Evolutionary conservation across 116 monocot species (phyloP).

Genomic region (Iris pallida): DNA sequence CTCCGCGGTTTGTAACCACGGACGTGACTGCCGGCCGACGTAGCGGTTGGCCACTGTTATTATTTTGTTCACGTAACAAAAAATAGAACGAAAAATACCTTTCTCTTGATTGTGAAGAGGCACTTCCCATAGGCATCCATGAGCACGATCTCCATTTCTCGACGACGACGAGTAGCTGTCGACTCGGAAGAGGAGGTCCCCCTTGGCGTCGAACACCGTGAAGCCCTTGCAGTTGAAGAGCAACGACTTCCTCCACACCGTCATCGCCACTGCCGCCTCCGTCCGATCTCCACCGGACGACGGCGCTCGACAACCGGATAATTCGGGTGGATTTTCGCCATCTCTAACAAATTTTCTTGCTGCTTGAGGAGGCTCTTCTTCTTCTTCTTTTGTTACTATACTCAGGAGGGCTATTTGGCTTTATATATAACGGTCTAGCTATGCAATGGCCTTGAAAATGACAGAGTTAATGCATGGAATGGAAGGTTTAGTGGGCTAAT

Average conservation of each 20-base stretch:
- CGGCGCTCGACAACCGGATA: neutral
- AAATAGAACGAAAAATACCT: too few relatives aligned
- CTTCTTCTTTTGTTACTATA: too few relatives aligned
- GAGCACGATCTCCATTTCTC: conserved; percentile 36
- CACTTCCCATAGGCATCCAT: conserved; percentile 50
- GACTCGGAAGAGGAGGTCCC: conserved; percentile 44
- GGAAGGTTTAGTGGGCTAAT: too few relatives aligned
- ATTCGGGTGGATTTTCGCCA: conserved; percentile 36
- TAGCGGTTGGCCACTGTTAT: too few relatives aligned
- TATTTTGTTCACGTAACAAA: too few relatives aligned
- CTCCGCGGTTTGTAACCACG: too few relatives aligned
- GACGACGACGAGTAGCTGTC: conserved; percentile 40
- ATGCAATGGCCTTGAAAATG: too few relatives aligned
- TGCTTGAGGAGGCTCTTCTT: too few relatives aligned
- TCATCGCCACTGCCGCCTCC: conserved; percentile 13
- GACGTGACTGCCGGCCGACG: too few relatives aligned
- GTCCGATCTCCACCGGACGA: neutral
- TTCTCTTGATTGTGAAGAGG: conserved; percentile 43
- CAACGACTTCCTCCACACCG: conserved; percentile 38
- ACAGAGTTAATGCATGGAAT: too few relatives aligned
- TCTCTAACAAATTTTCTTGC: neutral
- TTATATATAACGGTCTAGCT: too few relatives aligned
- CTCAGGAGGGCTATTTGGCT: too few relatives aligned
- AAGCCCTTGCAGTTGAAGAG: conserved; percentile 58
- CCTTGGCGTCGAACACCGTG: conserved; percentile 38